These are phyloP conservation scores for Chrysanthemum seticuspe DNA, from an alignment of 129 eudicot genomes.

Conservation along the genomic window DNA sequence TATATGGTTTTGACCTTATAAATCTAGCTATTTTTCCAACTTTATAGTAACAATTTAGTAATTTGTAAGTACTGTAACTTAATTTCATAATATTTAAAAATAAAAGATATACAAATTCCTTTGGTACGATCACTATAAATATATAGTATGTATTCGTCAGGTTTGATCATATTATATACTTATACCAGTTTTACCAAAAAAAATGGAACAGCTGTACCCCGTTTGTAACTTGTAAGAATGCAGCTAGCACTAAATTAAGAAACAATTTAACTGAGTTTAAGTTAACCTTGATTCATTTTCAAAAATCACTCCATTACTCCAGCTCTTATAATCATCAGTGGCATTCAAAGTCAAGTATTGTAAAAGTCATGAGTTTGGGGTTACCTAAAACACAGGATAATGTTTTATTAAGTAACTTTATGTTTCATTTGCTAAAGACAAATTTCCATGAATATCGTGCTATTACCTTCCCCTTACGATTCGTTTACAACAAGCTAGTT, in stretches of 20 bases:
- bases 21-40: too few relatives aligned
- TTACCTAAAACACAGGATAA: conserved; percentile 13
- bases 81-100: too few relatives aligned
- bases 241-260: neutral
- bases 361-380: conserved; percentile 11
- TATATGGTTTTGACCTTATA: too few relatives aligned
- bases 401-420: conserved; percentile 7
- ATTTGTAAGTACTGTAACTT: too few relatives aligned
- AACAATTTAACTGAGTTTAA: neutral
- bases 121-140: too few relatives aligned
- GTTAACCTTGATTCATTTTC: conserved; percentile 10
- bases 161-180: too few relatives aligned
- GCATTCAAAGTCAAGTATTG: conserved; percentile 18
- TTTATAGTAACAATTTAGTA: too few relatives aligned
- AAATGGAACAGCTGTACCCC: neutral
- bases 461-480: neutral
- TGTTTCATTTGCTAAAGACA: conserved; percentile 11
- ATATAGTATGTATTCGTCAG: too few relatives aligned
- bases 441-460: conserved; percentile 14
- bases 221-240: conserved; percentile 2
- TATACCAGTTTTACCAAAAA: neutral
- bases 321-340: conserved; percentile 21
- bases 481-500: neutral
- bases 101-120: too few relatives aligned
- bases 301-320: conserved; percentile 21